Percentiles rank a stretch among this genome's conserved stretches.
Conservation (phyloP, 202 grass and related monocot species). For the Alloteropsis angusta region DNA sequence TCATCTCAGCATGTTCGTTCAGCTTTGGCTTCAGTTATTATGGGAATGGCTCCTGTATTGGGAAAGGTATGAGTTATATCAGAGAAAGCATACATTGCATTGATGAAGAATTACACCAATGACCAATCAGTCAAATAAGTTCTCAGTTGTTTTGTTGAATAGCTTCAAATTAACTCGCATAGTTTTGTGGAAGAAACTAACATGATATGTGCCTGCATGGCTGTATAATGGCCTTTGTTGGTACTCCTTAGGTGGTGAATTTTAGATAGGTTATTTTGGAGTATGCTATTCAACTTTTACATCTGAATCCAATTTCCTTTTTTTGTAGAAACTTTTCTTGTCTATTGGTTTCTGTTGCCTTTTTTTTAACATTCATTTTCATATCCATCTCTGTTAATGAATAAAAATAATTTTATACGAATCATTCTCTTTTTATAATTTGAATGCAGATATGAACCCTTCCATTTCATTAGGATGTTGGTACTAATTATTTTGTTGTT, state of each 20-base stretch:
- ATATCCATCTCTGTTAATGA: too few species aligned
- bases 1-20: constrained; percentile 98
- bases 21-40: constrained; percentile 97
- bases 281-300: too few species aligned
- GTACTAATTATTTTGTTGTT: too few species aligned
- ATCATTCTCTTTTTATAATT: background rate
- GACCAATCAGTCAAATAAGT: background rate
- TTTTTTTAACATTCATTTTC: too few species aligned
- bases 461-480: background rate
- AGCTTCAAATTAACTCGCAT: background rate
- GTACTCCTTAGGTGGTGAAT: too few species aligned
- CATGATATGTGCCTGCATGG: background rate
- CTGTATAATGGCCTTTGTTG: too few species aligned
- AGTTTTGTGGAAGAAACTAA: background rate
- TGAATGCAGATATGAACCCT: background rate
- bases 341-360: too few species aligned
- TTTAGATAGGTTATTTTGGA: too few species aligned
- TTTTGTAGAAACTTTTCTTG: too few species aligned
- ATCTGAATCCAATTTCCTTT: too few species aligned
- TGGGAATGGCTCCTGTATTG: constrained; percentile 97
- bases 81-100: background rate
- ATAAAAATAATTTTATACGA: too few species aligned
- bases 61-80: constrained; percentile 54
- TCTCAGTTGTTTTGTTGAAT: background rate
- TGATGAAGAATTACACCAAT: background rate